Conservation (phyloP, 495 filamentous ascomycete genomes). For the Corynascus novoguineensis region DNA sequence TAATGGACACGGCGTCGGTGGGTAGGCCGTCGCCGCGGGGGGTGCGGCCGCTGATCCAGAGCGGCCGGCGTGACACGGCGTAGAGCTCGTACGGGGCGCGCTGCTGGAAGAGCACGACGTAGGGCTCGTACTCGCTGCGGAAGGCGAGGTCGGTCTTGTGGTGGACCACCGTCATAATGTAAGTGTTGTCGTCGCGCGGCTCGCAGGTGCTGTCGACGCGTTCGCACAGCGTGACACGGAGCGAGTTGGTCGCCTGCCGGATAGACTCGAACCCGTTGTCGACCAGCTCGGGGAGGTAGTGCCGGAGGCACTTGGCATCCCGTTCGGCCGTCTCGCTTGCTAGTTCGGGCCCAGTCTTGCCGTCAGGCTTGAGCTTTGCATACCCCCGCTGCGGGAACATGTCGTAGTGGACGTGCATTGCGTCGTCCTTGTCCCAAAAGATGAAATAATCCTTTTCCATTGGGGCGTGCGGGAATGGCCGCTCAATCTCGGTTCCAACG, state of each 20-base stretch:
- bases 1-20: slow-evolving; percentile 47
- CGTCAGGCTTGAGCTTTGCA: slow-evolving; percentile 37
- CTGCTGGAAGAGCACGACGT: slow-evolving; percentile 44
- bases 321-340: slow-evolving; percentile 21
- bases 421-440: slow-evolving; percentile 46
- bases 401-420: slow-evolving; percentile 48
- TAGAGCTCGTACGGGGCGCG: slow-evolving; percentile 44
- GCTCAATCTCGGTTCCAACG: slow-evolving; percentile 41
- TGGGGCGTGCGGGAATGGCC: slow-evolving; percentile 33
- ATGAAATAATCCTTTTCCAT: slow-evolving; percentile 55
- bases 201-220: slow-evolving; percentile 41
- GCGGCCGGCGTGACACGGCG: slow-evolving; percentile 43
- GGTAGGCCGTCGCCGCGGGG: slow-evolving; percentile 17
- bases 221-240: slow-evolving; percentile 47
- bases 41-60: slow-evolving; percentile 47
- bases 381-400: slow-evolving; percentile 43
- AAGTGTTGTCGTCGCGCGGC: slow-evolving; percentile 40
- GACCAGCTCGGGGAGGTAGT: slow-evolving; percentile 34
- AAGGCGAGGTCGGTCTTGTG: slow-evolving; percentile 44
- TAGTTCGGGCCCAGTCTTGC: slow-evolving; percentile 39
- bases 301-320: slow-evolving; percentile 39
- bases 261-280: slow-evolving; percentile 37
- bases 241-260: slow-evolving; percentile 54
- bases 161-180: slow-evolving; percentile 48
- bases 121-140: slow-evolving; percentile 50